Evolutionary conservation across 768 basidiomycete genomes (phyloP).

Genomic region (Russula vinacea): DNA sequence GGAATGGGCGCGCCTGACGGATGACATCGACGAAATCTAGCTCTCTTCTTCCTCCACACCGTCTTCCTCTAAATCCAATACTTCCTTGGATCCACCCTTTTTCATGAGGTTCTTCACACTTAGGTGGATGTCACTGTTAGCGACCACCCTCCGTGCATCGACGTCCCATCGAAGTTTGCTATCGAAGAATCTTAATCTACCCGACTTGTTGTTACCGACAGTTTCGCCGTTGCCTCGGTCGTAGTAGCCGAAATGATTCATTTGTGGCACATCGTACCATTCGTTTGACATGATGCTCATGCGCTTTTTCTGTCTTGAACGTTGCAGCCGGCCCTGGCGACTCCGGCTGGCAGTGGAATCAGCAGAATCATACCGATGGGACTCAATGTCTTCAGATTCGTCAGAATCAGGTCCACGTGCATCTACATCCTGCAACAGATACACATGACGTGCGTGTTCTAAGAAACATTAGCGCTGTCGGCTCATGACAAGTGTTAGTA

Average conservation of each 20-base stretch:
- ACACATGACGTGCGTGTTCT: slow-evolving; percentile 70
- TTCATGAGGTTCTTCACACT: slow-evolving; percentile 30
- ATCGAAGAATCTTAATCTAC: slow-evolving; percentile 25
- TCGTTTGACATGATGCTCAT: slow-evolving; percentile 69
- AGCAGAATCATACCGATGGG: slow-evolving; percentile 37
- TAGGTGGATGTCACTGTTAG: slow-evolving; percentile 24
- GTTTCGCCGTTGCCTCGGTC: slow-evolving; percentile 37
- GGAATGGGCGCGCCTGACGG: no score
- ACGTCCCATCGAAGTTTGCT: slow-evolving; percentile 29
- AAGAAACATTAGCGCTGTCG: slow-evolving; percentile 3
- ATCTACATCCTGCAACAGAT: slow-evolving; percentile 34
- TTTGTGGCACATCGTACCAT: slow-evolving; percentile 49
- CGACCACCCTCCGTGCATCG: slow-evolving; percentile 25
- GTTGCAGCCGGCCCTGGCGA: slow-evolving; percentile 32
- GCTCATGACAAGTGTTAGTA: neutral
- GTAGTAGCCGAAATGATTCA: slow-evolving; percentile 45
- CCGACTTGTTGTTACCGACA: slow-evolving; percentile 29
- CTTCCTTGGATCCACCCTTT: slow-evolving; percentile 24
- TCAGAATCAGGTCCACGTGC: slow-evolving; percentile 33
- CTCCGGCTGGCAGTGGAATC: slow-evolving; percentile 41
- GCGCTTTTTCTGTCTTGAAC: slow-evolving; percentile 44
- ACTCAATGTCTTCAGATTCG: slow-evolving; percentile 35
- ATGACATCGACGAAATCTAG: neutral
- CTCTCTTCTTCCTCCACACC: slow-evolving; percentile 26
- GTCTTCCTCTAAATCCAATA: slow-evolving; percentile 29